phyloP scores from a whole-genome alignment of 192 early-diverging fungal genomes.

The Backusella westeae region DNA sequence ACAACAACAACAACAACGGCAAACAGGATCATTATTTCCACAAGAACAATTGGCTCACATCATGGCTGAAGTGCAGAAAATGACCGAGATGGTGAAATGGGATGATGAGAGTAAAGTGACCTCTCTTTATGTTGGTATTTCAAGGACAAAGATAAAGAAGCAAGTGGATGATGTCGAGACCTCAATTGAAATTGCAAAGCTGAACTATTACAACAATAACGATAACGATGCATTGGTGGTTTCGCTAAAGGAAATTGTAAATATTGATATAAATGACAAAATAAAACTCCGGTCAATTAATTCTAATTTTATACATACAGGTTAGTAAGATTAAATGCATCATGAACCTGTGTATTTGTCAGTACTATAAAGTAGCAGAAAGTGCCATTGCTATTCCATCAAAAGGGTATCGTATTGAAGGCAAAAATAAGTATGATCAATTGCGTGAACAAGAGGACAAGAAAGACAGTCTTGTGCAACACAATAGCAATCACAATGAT shows the following conservation, averaged over 20 bases:
- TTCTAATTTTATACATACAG: not conserved
- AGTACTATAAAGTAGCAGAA: constrained; percentile 33
- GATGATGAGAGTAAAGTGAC: not conserved
- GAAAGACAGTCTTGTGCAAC: not conserved
- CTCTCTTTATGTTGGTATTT: not conserved
- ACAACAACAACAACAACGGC: not conserved
- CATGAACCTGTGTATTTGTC: constrained; percentile 28
- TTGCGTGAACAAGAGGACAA: not conserved
- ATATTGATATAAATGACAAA: not conserved
- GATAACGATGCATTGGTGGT: not conserved
- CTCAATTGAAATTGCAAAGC: not conserved
- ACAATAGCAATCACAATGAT: not conserved
- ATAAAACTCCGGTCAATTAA: not conserved
- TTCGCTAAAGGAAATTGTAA: constrained; percentile 17
- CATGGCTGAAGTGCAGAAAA: constrained; percentile 22
- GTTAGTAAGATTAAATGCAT: constrained; percentile 24
- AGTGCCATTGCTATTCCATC: constrained; percentile 39
- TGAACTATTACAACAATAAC: not conserved
- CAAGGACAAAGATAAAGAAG: not conserved
- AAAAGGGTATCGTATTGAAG: constrained; percentile 39
- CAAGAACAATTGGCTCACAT: constrained; percentile 18
- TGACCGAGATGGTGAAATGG: constrained; percentile 36
- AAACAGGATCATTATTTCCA: constrained; percentile 17
- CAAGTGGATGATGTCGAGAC: not conserved
- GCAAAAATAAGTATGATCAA: constrained; percentile 26